Base-by-base conservation (phyloP, 2,329 filamentous ascomycete genomes). In the Cladophialophora yegresii region DNA sequence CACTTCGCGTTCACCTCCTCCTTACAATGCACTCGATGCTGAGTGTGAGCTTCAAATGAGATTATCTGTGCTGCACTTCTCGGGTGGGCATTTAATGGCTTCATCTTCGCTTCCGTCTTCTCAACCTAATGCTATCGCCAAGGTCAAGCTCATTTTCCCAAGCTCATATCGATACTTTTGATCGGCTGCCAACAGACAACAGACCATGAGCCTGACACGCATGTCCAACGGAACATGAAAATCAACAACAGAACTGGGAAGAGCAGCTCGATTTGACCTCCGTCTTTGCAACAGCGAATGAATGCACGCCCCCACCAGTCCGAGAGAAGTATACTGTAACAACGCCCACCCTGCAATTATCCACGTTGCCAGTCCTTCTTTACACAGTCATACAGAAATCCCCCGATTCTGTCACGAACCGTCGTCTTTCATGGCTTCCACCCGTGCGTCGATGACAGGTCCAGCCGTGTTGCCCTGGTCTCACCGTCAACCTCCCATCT, bases 371-470 rank as follows among this genome's bases (percentile, higher is more conserved):
- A 51, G n/a, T 62, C 54, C 54, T 56, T 47, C 58, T 61, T 62
- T 50, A 26, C 60, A 63, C 50, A 63, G 66, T 67, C 54, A 66
- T 65, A 71, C 70, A 69, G 53, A 69, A 71, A 71, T 71, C 70
- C 70, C 70, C 70, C 70, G 70, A 70, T 62, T 64, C 58, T 67
- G 63, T 64, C 69, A 70, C 69, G 62, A 66, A 67, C 66, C 63
- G 61, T 57, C 63, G 67, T 67, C 66, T 63, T 65, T 61, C 16
- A 54, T 59, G 59, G 56, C 63, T 68, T 68, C 66, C 64, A 66
- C 64, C 61, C 63, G 36, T n/a, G 67, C 63, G 67, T 69, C 67
- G 67, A 69, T 67, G 65, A 67, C 65, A 67, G 65, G 65, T 66
- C 65, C 61, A 69, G 56, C 61, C 58, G 36, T 23, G 60, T 45